Percentiles rank a stretch among this genome's conserved stretches.
phyloP scores from a whole-genome alignment of 2,329 filamentous ascomycete genomes.

The Fusarium denticulatum region DNA sequence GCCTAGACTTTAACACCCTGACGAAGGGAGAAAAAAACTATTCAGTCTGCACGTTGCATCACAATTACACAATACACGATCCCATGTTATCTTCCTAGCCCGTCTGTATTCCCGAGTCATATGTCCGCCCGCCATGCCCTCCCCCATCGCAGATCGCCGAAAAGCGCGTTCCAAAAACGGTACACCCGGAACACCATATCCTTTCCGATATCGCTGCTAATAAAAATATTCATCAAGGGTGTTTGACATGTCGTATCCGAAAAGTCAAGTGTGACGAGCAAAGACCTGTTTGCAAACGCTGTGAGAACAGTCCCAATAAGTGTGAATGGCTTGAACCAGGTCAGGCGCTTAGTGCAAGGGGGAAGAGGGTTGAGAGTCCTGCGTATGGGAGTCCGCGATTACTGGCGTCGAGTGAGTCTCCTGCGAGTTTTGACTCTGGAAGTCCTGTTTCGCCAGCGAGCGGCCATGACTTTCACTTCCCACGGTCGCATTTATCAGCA shows the following conservation, averaged over 20 bases:
- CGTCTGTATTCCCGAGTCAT: neutral
- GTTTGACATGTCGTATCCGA: slow-evolving; percentile 37
- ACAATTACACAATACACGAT: neutral
- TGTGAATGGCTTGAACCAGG: slow-evolving; percentile 38
- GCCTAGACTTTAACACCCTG: neutral
- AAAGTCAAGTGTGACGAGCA: slow-evolving; percentile 39
- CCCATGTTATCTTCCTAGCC: neutral
- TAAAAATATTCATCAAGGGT: neutral
- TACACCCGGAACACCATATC: neutral
- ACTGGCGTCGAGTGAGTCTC: slow-evolving; percentile 2
- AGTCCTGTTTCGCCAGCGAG: neutral
- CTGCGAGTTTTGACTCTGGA: neutral
- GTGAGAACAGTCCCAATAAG: slow-evolving; percentile 26
- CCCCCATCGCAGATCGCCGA: slow-evolving; percentile 15
- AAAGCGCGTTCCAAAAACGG: slow-evolving; percentile 38
- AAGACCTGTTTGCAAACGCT: slow-evolving; percentile 30
- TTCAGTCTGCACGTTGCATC: neutral
- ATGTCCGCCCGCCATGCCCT: slow-evolving; percentile 2
- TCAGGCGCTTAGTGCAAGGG: slow-evolving; percentile 6
- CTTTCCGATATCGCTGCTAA: neutral
- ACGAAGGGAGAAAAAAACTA: neutral
- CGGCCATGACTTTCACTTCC: neutral
- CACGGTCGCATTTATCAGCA: slow-evolving; percentile 1
- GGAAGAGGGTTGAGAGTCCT: neutral
- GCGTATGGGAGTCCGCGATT: neutral